Base-by-base conservation (phyloP, 2,329 filamentous ascomycete species). In the Coniochaeta prunicola region DNA sequence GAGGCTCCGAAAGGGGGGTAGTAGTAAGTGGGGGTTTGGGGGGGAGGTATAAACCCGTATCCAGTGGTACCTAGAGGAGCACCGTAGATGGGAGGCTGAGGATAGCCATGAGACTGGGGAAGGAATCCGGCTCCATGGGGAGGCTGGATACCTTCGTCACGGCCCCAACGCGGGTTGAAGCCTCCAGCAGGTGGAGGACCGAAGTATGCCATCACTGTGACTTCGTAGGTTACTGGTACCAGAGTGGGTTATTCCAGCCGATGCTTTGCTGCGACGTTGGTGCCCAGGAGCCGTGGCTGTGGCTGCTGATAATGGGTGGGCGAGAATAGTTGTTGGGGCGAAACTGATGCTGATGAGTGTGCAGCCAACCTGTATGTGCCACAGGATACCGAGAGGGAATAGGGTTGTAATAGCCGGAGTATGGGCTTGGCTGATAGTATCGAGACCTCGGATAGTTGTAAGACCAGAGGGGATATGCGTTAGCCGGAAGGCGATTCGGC, bases 111-210 rank as follows among this genome's bases (percentile, higher is more conserved):
- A 26, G 54, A 21, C n/a, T 56, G 54, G 19, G 54, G 19, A 2
- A 7, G 17, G 54, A 15, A 30, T 21, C 54, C 54, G 33, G n/a
- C n/a, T 3, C 33, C 54, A 30, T 56, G 60, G 63, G 2, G 61
- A 36, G 3, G 59, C 48, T 55, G 53, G 7, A 33, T 55, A n/a
- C 57, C 42, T 3, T 50, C 19, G 30, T 67, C 65, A 2, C 60
- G 61, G 7, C 65, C 65, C 57, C 61, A 67, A 10, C 63, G 57
- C 2, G 65, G 64, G 34, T 67, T 67, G 26, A 60, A 63, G 2
- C 64, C 64, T 9, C 33, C 48, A 13, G 26, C 45, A 15, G 54
- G 53, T 17, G 34, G 54, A 24, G 34, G 34, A 13, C 13, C 33
- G 48, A 40, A 56, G 53, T 53, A 63, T 6, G 64, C 54, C 62